Evolutionary conservation across 768 basidiomycete genomes (phyloP).

Genomic region (Trametes sanguinea): DNA sequence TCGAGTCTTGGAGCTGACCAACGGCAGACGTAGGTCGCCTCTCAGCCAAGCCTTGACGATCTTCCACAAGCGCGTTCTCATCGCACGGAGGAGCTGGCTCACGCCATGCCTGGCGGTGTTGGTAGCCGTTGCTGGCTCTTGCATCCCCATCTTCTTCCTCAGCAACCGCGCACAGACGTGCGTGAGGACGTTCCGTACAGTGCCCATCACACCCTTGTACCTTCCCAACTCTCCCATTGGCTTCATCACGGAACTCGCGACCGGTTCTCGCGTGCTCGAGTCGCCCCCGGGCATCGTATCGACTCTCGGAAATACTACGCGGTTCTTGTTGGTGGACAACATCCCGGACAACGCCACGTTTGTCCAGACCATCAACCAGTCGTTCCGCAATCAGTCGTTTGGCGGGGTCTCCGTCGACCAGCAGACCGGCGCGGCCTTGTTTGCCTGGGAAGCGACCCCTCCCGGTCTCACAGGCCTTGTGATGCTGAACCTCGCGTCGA

Average conservation of each 20-base stretch:
- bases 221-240: constrained; percentile 50
- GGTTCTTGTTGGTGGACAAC: constrained; percentile 39
- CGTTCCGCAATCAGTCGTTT: constrained; percentile 56
- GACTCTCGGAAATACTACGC: constrained; percentile 46
- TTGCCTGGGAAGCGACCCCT: constrained; percentile 73
- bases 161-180: constrained; percentile 54
- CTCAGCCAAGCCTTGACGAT: constrained; percentile 71
- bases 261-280: constrained; percentile 43
- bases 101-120: constrained; percentile 53
- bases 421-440: constrained; percentile 48
- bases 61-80: constrained; percentile 67
- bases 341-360: constrained; percentile 64
- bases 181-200: constrained; percentile 38
- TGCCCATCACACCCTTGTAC: constrained; percentile 50
- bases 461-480: constrained; percentile 59
- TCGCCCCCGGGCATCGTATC: constrained; percentile 56
- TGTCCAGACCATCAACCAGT: constrained; percentile 48
- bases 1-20: constrained; percentile 42
- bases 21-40: constrained; percentile 56
- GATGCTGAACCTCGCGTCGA: constrained; percentile 68
- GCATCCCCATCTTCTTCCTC: constrained; percentile 70
- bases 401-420: constrained; percentile 71
- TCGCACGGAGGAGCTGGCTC: constrained; percentile 70
- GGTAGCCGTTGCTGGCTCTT: constrained; percentile 59
- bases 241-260: constrained; percentile 32